phyloP scores from a whole-genome alignment of 2,329 filamentous ascomycete species.

The Penicillium corylophilum region DNA sequence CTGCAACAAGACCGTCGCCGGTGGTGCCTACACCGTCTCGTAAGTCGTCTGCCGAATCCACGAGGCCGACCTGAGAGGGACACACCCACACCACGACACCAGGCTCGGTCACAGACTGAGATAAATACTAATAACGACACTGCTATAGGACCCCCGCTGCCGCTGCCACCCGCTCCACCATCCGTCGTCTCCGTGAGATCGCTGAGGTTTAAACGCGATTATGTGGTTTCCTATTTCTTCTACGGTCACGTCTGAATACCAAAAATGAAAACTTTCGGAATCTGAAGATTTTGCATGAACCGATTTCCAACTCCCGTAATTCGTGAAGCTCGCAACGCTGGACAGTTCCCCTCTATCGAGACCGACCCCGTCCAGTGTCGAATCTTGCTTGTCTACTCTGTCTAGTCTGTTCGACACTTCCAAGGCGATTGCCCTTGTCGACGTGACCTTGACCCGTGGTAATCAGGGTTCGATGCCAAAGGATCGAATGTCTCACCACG shows the following conservation, averaged over 20 bases:
- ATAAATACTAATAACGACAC: conserved; percentile 3
- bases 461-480: not conserved
- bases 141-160: conserved; percentile 77
- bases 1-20: conserved; percentile 91
- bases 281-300: conserved; percentile 26
- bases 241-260: conserved; percentile 37
- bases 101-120: not conserved
- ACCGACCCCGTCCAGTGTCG: not conserved
- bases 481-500: not conserved
- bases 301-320: conserved; percentile 23
- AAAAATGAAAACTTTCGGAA: conserved; percentile 39
- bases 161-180: conserved; percentile 90
- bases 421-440: not conserved
- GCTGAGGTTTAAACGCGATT: conserved; percentile 68
- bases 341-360: not conserved
- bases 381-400: not conserved
- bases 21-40: conserved; percentile 94
- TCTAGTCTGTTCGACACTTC: not conserved
- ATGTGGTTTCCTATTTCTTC: conserved; percentile 37
- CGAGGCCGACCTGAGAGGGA: not conserved
- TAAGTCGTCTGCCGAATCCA: conserved; percentile 58
- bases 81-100: not conserved
- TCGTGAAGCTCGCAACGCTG: conserved; percentile 1
- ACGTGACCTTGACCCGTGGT: not conserved
- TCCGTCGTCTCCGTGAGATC: conserved; percentile 96